These are phyloP conservation scores for Margaritispora aquatica DNA, from an alignment of 495 filamentous ascomycete species.

Conservation along the genomic window DNA sequence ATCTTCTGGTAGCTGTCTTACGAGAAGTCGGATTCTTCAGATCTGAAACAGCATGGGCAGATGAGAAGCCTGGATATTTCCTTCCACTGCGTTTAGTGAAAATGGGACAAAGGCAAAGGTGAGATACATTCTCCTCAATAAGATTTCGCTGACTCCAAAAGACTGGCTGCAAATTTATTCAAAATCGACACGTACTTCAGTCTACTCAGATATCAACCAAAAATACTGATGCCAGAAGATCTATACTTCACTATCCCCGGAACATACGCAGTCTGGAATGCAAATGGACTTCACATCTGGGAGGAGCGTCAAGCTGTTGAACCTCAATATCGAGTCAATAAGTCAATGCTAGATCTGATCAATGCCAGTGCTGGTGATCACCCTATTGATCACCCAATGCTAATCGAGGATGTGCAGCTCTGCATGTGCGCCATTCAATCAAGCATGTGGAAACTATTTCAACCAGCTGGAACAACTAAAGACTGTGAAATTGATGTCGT, in stretches of 20 bases:
- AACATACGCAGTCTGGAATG: constrained; percentile 16
- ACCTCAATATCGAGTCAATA: constrained; percentile 11
- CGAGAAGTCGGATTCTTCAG: constrained; percentile 21
- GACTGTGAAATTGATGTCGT: constrained; percentile 2
- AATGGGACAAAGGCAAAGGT: constrained; percentile 13
- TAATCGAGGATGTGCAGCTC: constrained; percentile 25
- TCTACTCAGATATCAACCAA: constrained; percentile 18
- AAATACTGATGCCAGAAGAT: constrained; percentile 18
- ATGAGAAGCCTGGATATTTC: constrained; percentile 21
- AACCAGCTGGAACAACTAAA: background rate
- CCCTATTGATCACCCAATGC: background rate
- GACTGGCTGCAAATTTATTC: constrained; percentile 20
- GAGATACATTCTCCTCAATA: constrained; percentile 8
- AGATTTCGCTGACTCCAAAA: background rate
- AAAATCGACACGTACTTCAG: constrained; percentile 25
- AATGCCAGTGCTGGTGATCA: constrained; percentile 4
- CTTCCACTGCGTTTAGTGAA: constrained; percentile 11
- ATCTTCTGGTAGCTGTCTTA: constrained; percentile 13
- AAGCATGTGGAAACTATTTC: constrained; percentile 10
- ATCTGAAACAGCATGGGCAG: constrained; percentile 5
- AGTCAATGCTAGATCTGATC: constrained; percentile 13
- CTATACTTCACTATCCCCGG: constrained; percentile 16
- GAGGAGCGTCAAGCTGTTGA: constrained; percentile 14
- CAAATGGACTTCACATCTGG: constrained; percentile 17
- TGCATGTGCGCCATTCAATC: constrained; percentile 18